These are phyloP conservation scores for Lupinus albus DNA, from an alignment of 306 rosid species.

Conservation along the genomic window DNA sequence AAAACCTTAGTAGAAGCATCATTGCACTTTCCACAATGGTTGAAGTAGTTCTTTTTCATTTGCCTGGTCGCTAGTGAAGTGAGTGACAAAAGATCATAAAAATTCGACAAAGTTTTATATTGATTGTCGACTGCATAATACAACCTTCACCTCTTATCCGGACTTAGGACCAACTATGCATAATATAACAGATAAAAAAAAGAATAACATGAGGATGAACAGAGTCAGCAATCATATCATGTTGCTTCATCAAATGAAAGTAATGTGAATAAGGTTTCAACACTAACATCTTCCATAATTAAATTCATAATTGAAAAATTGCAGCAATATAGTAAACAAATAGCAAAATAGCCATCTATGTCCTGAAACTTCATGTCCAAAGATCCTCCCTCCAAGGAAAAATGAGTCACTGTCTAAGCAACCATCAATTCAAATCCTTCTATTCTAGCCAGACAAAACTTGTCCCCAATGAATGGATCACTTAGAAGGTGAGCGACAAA, in stretches of 20 bases:
- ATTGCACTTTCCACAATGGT: background rate
- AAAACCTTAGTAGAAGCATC: background rate
- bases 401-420: slow-evolving; percentile 59
- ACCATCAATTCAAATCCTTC: slow-evolving; percentile 61
- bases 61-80: background rate
- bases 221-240: slow-evolving; percentile 49
- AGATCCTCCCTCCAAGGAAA: slow-evolving; percentile 58
- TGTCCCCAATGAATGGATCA: slow-evolving; percentile 62
- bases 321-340: slow-evolving; percentile 44
- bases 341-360: slow-evolving; percentile 52
- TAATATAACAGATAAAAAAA: background rate
- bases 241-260: slow-evolving; percentile 58
- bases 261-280: slow-evolving; percentile 43
- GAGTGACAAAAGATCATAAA: background rate
- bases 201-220: slow-evolving; percentile 32
- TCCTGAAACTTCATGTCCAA: slow-evolving; percentile 54
- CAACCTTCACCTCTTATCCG: too few relatives aligned
- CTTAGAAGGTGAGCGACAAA: slow-evolving; percentile 62
- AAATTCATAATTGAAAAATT: slow-evolving; percentile 60
- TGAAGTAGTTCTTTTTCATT: background rate
- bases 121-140: too few relatives aligned
- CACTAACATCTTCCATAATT: slow-evolving; percentile 55
- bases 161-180: too few relatives aligned
- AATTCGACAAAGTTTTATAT: too few relatives aligned
- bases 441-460: slow-evolving; percentile 53